Conservation (phyloP, 2,329 filamentous ascomycete species). For the Phaeomoniella chlamydospora region DNA sequence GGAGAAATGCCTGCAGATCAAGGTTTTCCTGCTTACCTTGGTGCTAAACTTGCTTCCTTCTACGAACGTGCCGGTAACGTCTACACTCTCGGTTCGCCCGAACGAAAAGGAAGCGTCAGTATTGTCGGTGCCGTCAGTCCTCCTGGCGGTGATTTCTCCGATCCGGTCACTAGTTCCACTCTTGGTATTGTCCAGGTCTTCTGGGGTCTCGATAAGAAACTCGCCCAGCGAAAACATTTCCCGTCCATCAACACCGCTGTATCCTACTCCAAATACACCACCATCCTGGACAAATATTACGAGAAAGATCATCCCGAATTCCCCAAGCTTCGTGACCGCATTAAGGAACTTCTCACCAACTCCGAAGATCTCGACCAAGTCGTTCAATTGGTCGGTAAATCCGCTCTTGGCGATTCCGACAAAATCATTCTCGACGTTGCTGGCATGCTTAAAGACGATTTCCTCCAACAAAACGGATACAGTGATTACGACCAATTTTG, state of each 20-base stretch:
- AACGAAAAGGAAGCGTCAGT: conserved; percentile 81
- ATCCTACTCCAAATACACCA: conserved; percentile 96
- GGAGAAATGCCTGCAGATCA: conserved; percentile 99
- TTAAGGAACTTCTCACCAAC: conserved; percentile 84
- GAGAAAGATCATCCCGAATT: conserved; percentile 89
- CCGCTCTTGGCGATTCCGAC: conserved; percentile 85
- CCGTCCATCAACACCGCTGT: conserved; percentile 90
- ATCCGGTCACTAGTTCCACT: conserved; percentile 87
- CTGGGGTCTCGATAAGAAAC: conserved; percentile 99
- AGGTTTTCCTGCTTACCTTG: conserved; percentile 95
- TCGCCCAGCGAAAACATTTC: conserved; percentile 97
- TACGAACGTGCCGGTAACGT: conserved; percentile 95
- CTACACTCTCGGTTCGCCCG: conserved; percentile 71
- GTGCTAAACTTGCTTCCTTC: conserved; percentile 94
- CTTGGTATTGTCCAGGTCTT: conserved; percentile 98
- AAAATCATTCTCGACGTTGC: conserved; percentile 97
- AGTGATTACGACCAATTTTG: conserved; percentile 99
- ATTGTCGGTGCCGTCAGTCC: conserved; percentile 96
- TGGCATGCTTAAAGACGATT: conserved; percentile 89
- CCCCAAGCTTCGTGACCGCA: conserved; percentile 78
- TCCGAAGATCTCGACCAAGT: conserved; percentile 98
- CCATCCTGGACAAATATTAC: conserved; percentile 80
- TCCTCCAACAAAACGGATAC: conserved; percentile 98
- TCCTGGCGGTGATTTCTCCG: conserved; percentile 96
- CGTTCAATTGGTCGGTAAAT: conserved; percentile 95